phyloP scores from a whole-genome alignment of 1,139 yeast species.

The Yamadazyma atlantica region DNA sequence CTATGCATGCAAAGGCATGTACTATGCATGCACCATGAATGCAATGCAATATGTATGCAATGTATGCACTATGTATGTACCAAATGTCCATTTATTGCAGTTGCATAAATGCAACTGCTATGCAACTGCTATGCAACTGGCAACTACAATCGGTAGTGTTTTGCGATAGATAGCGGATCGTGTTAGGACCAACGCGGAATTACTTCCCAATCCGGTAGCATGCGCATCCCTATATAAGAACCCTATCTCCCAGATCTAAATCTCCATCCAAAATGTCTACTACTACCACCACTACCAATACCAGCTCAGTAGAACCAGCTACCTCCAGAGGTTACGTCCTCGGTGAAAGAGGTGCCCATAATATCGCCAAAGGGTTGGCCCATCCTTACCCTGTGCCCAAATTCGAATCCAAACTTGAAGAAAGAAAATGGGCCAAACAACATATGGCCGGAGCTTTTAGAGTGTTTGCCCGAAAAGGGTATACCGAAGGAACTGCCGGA shows the following conservation, averaged over 20 bases:
- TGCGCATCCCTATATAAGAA: conserved; percentile 3
- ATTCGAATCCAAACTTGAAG: conserved; percentile 47
- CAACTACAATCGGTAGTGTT: no score
- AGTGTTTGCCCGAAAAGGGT: conserved; percentile 71
- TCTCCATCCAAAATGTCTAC: conserved; percentile 6
- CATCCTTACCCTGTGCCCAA: conserved; percentile 53
- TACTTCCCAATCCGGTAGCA: conserved; percentile 3
- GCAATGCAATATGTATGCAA: no score
- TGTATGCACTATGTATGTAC: no score
- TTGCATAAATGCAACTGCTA: no score
- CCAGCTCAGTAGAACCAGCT: conserved; percentile 11
- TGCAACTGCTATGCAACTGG: no score
- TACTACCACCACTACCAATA: conserved; percentile 2
- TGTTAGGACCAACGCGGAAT: no score
- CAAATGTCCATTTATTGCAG: no score
- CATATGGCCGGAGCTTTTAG: conserved; percentile 86
- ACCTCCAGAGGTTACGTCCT: conserved; percentile 56
- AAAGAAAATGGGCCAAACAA: conserved; percentile 63
- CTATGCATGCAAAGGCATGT: no score
- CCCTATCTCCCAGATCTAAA: no score
- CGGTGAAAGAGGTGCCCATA: conserved; percentile 61
- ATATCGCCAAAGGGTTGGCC: conserved; percentile 48
- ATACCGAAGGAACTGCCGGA: conserved; percentile 77
- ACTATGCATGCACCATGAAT: no score
- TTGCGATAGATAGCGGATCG: no score